Base-by-base conservation (phyloP, 495 filamentous ascomycete species). In the Xylaria curta region DNA sequence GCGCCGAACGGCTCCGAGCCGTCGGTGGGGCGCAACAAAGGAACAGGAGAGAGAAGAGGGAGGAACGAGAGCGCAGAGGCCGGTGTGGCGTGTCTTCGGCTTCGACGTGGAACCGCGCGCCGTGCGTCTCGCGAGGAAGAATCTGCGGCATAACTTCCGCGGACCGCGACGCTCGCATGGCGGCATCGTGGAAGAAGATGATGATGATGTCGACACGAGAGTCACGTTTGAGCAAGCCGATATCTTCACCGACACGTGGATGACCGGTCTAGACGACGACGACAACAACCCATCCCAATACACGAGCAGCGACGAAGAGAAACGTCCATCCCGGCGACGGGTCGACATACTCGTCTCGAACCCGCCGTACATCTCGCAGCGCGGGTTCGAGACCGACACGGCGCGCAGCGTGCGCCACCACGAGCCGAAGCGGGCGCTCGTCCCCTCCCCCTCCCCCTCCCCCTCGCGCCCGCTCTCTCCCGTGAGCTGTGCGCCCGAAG, bases 271-370 rank as follows among this genome's bases (percentile, higher is more conserved):
- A 4, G 40, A n/a, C 6, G 40, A 72, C 38, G 40, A 17, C 9
- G 31, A 47, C 19, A 2, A 31, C 28, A 36, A 36, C 28, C 31
- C 56, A 15, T 12, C 28, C 26, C 4, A 17, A 31, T 26, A 28
- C 15, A 4, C 4, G 15, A 8, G 28, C 10, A 26, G 4, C 4
- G 24, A 31, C 53, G 2, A 38, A 15, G 40, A 44, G 5, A 26
- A 24, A 24, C 13, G 4, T 63, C 24, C 65, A 51, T 31, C 19
- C 1, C 49, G 38, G 6, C 33, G 31, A 3, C 6, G 28, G 26
- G 89, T 86, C 69, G 92, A 97, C 73, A 76, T 99, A n/a, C 78
- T 99, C 0, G 88, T 94, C 42, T 89, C 91, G 5, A 99, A 99
- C 80, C 96, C 96, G 13, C 96, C 96, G 0, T 98, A 99, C 79